phyloP scores from a whole-genome alignment of 495 filamentous ascomycete genomes.

The Hyaloscypha bicolor region DNA sequence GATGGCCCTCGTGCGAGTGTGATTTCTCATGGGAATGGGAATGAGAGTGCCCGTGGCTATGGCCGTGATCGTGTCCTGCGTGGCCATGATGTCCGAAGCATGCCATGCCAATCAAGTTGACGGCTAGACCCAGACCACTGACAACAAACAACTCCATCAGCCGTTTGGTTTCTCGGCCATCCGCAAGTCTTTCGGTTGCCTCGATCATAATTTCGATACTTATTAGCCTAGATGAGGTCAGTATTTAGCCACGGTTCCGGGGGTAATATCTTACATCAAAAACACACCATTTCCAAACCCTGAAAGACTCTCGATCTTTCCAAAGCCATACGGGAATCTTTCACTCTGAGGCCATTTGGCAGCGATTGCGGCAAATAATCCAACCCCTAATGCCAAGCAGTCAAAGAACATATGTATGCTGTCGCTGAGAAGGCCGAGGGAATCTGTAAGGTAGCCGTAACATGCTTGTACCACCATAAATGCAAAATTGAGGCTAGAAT shows the following conservation, averaged over 20 bases:
- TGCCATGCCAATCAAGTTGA: constrained; percentile 90
- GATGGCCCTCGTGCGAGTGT: constrained; percentile 15
- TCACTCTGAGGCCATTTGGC: constrained; percentile 93
- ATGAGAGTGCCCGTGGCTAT: constrained; percentile 42
- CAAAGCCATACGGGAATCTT: constrained; percentile 91
- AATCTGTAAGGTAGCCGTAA: constrained; percentile 91
- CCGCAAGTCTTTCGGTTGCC: constrained; percentile 81
- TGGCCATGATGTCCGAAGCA: constrained; percentile 78
- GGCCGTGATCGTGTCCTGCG: constrained; percentile 62
- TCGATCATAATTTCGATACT: constrained; percentile 97
- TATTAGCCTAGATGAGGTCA: constrained; percentile 67
- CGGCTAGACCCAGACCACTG: constrained; percentile 77
- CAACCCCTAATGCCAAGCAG: constrained; percentile 88
- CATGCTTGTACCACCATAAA: constrained; percentile 96
- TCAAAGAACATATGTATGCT: constrained; percentile 99
- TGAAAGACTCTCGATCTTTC: constrained; percentile 94
- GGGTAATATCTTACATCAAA: constrained; percentile 65
- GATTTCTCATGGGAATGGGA: constrained; percentile 13
- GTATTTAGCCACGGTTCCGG: constrained; percentile 7
- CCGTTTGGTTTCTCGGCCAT: constrained; percentile 79
- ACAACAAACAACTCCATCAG: constrained; percentile 87
- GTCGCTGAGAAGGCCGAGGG: constrained; percentile 90
- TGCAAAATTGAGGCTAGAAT: constrained; percentile 77
- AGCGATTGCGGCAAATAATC: constrained; percentile 92
- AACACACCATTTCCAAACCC: constrained; percentile 98